Conservation (phyloP, 129 eudicot species). For the Deinandra increscens region DNA sequence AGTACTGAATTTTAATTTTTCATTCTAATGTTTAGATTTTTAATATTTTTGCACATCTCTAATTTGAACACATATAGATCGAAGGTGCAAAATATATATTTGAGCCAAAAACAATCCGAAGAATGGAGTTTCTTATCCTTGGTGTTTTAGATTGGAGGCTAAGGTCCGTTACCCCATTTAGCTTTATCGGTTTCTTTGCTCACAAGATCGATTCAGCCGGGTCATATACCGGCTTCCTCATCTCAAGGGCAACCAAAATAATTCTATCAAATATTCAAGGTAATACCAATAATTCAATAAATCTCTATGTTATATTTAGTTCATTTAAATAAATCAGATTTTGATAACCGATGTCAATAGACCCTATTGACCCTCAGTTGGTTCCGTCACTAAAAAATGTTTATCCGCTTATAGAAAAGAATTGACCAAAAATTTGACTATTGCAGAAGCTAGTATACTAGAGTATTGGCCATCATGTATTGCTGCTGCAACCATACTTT, state of each 20-base stretch:
- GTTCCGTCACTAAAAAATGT: no score
- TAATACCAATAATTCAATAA: constrained; percentile 5
- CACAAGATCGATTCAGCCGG: constrained; percentile 73
- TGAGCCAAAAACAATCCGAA: constrained; percentile 67
- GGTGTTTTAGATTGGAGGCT: constrained; percentile 90
- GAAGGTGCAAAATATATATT: constrained; percentile 79
- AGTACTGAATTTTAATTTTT: no score
- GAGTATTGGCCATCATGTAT: constrained; percentile 93
- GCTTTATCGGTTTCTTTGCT: constrained; percentile 71
- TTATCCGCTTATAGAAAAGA: neutral
- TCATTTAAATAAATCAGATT: no score
- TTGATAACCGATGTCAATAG: no score
- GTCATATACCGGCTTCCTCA: constrained; percentile 54
- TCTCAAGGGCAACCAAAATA: constrained; percentile 71
- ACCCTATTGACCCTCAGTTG: no score
- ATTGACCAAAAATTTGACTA: constrained; percentile 29
- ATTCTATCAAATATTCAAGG: constrained; percentile 79
- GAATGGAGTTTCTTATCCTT: constrained; percentile 89
- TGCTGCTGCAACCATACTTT: constrained; percentile 85
- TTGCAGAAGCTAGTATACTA: constrained; percentile 67
- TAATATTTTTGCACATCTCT: no score
- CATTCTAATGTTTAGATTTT: no score
- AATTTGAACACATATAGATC: constrained; percentile 47
- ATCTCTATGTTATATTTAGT: neutral
- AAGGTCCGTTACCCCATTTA: constrained; percentile 73